A percentile compares a stretch with the other conserved stretches of the same genome.
Conservation (phyloP, 1,139 yeast species). For the Saccharomyces uvarum region DNA sequence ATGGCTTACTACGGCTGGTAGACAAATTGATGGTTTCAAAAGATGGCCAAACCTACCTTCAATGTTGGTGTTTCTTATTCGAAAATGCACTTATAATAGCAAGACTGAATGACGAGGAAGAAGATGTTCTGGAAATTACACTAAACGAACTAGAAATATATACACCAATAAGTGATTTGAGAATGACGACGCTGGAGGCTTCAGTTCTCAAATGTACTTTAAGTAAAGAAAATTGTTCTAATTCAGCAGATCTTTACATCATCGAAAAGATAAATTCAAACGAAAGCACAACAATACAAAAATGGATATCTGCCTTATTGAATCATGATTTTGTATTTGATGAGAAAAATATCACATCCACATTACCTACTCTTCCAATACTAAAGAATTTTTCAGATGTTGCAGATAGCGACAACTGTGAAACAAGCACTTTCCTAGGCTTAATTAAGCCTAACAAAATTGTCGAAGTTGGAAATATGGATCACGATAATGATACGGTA, state of each 20-base stretch:
- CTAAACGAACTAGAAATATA: conserved; percentile 11
- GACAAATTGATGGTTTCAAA: conserved; percentile 23
- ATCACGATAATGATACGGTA: conserved; percentile 14
- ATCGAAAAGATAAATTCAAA: conserved; percentile 7
- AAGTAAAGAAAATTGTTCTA: not conserved
- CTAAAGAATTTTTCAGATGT: conserved; percentile 9
- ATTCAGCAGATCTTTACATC: conserved; percentile 7
- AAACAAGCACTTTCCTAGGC: conserved; percentile 14
- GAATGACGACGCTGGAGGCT: conserved; percentile 20
- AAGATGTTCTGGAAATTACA: conserved; percentile 6
- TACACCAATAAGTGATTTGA: conserved; percentile 10
- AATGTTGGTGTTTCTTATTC: conserved; percentile 26
- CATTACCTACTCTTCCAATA: conserved; percentile 22
- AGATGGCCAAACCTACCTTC: conserved; percentile 13
- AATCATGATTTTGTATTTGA: conserved; percentile 20
- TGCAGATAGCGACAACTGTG: not conserved
- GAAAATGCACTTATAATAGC: conserved; percentile 20
- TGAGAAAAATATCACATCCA: conserved; percentile 23
- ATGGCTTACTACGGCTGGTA: conserved; percentile 27
- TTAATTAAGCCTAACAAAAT: conserved; percentile 14
- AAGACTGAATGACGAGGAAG: conserved; percentile 8
- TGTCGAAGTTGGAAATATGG: conserved; percentile 14
- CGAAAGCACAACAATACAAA: conserved; percentile 5
- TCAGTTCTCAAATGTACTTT: conserved; percentile 18
- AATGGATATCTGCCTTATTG: conserved; percentile 30